Evolutionary conservation across 306 rosid genomes (phyloP).

Genomic region (Arachis stenosperma): DNA sequence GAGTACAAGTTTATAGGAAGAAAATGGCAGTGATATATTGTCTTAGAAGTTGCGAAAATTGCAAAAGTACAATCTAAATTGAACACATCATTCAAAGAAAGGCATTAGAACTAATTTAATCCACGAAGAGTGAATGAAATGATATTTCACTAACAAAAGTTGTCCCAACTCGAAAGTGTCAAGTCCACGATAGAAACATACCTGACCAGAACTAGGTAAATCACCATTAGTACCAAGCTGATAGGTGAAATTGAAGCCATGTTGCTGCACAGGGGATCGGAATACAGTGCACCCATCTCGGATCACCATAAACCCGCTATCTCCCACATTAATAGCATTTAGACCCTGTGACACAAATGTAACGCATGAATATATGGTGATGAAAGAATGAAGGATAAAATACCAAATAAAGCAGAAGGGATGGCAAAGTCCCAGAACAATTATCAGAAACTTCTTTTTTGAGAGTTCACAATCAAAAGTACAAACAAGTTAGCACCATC

Average conservation of each 20-base stretch:
- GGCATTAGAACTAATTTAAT: too few relatives aligned
- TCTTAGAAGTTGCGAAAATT: too few relatives aligned
- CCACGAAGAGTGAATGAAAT: neutral
- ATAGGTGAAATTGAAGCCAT: conserved; percentile 93
- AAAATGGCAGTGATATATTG: neutral
- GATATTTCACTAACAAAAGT: neutral
- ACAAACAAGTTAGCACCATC: conserved; percentile 6
- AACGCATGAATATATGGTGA: conserved; percentile 34
- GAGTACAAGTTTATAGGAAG: neutral
- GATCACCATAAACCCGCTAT: conserved; percentile 96
- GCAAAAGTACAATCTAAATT: too few relatives aligned
- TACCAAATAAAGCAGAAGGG: conserved; percentile 1
- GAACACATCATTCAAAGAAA: too few relatives aligned
- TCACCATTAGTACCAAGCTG: conserved; percentile 84
- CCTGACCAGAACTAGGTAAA: conserved; percentile 99
- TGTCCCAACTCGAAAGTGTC: neutral
- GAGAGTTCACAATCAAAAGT: conserved; percentile 21
- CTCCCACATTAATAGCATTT: conserved; percentile 93
- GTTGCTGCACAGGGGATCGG: conserved; percentile 96
- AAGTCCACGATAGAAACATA: conserved; percentile 31
- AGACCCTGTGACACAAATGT: conserved; percentile 64
- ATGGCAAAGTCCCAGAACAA: conserved; percentile 2
- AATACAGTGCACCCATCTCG: conserved; percentile 91
- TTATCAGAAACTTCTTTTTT: conserved; percentile 14
- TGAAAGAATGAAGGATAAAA: conserved; percentile 10